Evolutionary conservation across 2,329 filamentous ascomycete genomes (phyloP), one percentile per base, ranked within the genome.

Genomic region (Triangularia setosa): DNA sequence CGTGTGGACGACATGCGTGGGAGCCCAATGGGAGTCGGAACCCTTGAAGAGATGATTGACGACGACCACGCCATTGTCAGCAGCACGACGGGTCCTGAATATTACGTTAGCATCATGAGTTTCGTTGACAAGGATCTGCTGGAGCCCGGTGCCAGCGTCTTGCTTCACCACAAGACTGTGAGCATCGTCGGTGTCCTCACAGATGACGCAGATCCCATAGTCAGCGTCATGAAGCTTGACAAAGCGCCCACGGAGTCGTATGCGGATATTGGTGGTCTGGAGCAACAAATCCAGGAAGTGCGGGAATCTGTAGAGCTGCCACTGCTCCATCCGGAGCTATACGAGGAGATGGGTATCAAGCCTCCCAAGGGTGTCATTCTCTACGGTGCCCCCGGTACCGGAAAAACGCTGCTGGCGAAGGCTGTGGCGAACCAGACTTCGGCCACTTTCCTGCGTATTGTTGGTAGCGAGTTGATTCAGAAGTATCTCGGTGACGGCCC

Each of bases 311-410:
- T 99, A 64, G 95, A 99, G 80, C 79, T 99, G 73, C 95, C 95
- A 4, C 83, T 99, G 68, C 83, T 99, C 65, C 95, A 99, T 76
- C 95, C 95, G 0, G 95, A 99, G 79, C 82, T 99, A 60, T 99
- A 99, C 79, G 95, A 99, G 79, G 95, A 99, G 82, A 99, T 99
- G 95, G 95, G 95, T 74, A 98, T 99, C 84, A 99, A 99, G 80
- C 95, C 95, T 4, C 95, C 95, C 66, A 99, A 99, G 85, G 95
- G 95, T 84, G 95, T 99, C 72, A 99, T 99, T 74, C 89, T 99
- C 25, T 99, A 99, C 77, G 95, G 95, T 80, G 93, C 92, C 4
- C 95, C 95, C 0, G 95, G 95, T 78, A 99, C 95, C 8, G 95
- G 95, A 78, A 99, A 98, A 82, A 98, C 93, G 4, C 83, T 97